Conservation (phyloP, 2,329 filamentous ascomycete genomes). For the Alternaria sp. region DNA sequence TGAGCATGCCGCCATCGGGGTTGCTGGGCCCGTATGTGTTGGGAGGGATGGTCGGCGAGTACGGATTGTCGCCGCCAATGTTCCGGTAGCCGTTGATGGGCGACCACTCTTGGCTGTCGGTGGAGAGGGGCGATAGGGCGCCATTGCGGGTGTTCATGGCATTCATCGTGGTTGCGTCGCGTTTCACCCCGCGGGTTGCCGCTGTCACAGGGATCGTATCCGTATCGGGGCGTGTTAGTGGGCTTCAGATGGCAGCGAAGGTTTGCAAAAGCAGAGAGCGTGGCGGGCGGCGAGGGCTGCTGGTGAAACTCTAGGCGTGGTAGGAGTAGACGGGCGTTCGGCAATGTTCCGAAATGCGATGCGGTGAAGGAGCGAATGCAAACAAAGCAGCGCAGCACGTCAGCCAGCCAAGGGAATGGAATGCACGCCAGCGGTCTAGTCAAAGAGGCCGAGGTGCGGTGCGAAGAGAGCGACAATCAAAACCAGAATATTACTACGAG, state of each 20-base stretch:
- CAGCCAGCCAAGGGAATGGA: constrained; percentile 17
- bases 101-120: constrained; percentile 50
- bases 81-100: constrained; percentile 49
- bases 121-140: constrained; percentile 49
- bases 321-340: constrained; percentile 16
- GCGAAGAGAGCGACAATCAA: constrained; percentile 10
- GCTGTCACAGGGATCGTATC: constrained; percentile 27
- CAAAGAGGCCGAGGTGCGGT: constrained; percentile 25
- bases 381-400: constrained; percentile 22
- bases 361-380: constrained; percentile 19
- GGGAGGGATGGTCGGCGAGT: constrained; percentile 45
- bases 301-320: constrained; percentile 25
- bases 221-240: constrained; percentile 11
- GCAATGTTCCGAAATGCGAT: constrained; percentile 6
- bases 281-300: constrained; percentile 11
- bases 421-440: constrained; percentile 30
- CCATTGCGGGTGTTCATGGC: constrained; percentile 48
- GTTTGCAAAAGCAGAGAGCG: constrained; percentile 6
- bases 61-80: constrained; percentile 46
- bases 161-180: constrained; percentile 17
- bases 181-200: constrained; percentile 32
- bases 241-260: constrained; percentile 5
- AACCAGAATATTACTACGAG: neutral
- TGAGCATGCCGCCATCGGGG: constrained; percentile 56
- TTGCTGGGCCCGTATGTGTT: constrained; percentile 43